Evolutionary conservation across 2,329 filamentous ascomycete genomes (phyloP).

Genomic region (Calycina herbarum): DNA sequence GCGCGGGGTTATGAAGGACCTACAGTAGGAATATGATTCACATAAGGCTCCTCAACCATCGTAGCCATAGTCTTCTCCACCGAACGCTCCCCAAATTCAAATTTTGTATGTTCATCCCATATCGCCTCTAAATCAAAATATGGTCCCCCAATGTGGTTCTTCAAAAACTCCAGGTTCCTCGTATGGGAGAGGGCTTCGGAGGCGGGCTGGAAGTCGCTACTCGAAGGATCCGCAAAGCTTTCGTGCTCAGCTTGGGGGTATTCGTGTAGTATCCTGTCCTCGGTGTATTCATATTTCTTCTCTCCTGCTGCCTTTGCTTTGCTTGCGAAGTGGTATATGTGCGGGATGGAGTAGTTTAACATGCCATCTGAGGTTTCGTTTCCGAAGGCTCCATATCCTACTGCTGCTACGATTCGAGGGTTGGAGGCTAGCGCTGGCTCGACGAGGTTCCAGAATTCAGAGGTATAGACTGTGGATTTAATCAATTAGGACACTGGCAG

Average conservation of each 20-base stretch:
- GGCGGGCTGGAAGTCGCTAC: slow-evolving; percentile 28
- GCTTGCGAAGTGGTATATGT: slow-evolving; percentile 15
- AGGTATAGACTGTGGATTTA: neutral
- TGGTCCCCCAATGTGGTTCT: slow-evolving; percentile 61
- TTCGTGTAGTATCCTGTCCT: neutral
- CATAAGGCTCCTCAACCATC: slow-evolving; percentile 77
- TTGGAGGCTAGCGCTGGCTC: neutral
- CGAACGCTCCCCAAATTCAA: slow-evolving; percentile 67
- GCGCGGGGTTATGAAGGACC: slow-evolving; percentile 31
- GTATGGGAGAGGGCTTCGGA: slow-evolving; percentile 59
- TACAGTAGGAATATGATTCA: slow-evolving; percentile 73
- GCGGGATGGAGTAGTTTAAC: neutral
- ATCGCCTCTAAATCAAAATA: slow-evolving; percentile 73
- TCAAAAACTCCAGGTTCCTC: slow-evolving; percentile 64
- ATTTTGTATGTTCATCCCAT: slow-evolving; percentile 76
- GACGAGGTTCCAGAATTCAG: slow-evolving; percentile 3
- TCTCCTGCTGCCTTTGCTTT: neutral
- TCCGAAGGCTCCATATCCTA: slow-evolving; percentile 11
- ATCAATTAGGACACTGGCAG: neutral
- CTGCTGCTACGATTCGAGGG: slow-evolving; percentile 6
- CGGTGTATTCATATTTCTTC: neutral
- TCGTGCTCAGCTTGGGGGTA: slow-evolving; percentile 17
- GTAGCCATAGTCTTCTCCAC: slow-evolving; percentile 77
- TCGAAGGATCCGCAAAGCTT: slow-evolving; percentile 20
- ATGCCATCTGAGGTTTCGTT: neutral